Conservation (phyloP, 768 basidiomycete species). For the Pisolithus albus region DNA sequence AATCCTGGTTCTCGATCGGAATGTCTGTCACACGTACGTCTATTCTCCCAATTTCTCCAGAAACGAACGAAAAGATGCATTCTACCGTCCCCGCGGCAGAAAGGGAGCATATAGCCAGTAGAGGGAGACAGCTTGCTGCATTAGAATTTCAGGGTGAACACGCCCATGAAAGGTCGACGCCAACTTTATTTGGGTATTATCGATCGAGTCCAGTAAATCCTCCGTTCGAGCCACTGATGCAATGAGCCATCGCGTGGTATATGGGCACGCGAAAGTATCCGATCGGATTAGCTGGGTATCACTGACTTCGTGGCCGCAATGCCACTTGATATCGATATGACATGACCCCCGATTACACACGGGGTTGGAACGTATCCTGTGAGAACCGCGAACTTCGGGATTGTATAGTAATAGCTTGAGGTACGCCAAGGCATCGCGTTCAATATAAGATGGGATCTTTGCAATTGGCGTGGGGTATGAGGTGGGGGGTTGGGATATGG, state of each 20-base stretch:
- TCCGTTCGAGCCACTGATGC: conserved; percentile 44
- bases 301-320: neutral
- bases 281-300: conserved; percentile 32
- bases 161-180: neutral
- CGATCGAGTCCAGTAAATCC: neutral
- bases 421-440: conserved; percentile 38
- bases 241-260: conserved; percentile 70
- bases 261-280: conserved; percentile 61
- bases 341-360: neutral
- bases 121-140: conserved; percentile 53
- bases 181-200: neutral
- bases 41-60: conserved; percentile 12
- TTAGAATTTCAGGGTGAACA: no score
- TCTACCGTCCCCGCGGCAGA: conserved; percentile 53
- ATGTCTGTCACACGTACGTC: conserved; percentile 14
- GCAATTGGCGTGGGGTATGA: conserved; percentile 48
- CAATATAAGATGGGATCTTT: conserved; percentile 31
- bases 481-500: conserved; percentile 36
- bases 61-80: conserved; percentile 45
- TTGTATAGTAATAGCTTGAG: conserved; percentile 50
- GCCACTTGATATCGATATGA: neutral
- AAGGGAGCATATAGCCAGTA: conserved; percentile 57
- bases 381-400: conserved; percentile 57
- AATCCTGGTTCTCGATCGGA: conserved; percentile 64
- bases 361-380: conserved; percentile 29